Evolutionary conservation across 345 rosid genomes (phyloP), one percentile per base, ranked within the genome.

Genomic region (Angophora floribunda): DNA sequence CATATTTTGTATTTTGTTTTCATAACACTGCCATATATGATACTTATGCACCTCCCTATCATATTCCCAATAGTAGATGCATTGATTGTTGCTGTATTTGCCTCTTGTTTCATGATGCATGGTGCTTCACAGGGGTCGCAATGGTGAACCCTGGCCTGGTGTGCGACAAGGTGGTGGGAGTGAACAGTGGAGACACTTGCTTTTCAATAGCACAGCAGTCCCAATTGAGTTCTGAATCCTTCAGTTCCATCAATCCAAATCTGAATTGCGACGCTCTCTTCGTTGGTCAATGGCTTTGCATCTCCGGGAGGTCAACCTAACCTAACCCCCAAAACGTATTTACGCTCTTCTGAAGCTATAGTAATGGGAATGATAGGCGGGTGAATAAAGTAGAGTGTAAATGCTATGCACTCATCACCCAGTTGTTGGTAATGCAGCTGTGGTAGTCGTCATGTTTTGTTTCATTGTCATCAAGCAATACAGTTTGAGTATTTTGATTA

Each of bases 191-290:
- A 70, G 80, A 89, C 41, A 85, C 65, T 19, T 89, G 91, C 51
- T 47, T 32, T 50, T 51, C 6, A 8, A 75, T 89, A 26, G 24
- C 82, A 14, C 63, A 78, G 16, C 7, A 5, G 22, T 85, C 59
- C 79, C 3, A 12, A 7, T 36, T 89, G 45, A 65, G 86, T 21
- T 17, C 52, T 17, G 86, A 65, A 32, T 21, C 12, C n/a, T 85
- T 89, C 63, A 50, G 13, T 24, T n/a, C 86, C 32, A 75, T 87
- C 55, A 89, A 89, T 57, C 88, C 88, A 13, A 89, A 89, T 57
- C 86, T 85, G 70, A 75, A 55, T 19, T 90, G 89, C 41, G 47
- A 70, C 6, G 45, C 22, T 70, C 80, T 70, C 45, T 70, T 70
- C 24, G 45, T 32, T 16, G 80, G 80, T 70, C 80, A 70, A 70